phyloP scores from a whole-genome alignment of 2,329 filamentous ascomycete genomes.

The Curvularia hawaiiensis region DNA sequence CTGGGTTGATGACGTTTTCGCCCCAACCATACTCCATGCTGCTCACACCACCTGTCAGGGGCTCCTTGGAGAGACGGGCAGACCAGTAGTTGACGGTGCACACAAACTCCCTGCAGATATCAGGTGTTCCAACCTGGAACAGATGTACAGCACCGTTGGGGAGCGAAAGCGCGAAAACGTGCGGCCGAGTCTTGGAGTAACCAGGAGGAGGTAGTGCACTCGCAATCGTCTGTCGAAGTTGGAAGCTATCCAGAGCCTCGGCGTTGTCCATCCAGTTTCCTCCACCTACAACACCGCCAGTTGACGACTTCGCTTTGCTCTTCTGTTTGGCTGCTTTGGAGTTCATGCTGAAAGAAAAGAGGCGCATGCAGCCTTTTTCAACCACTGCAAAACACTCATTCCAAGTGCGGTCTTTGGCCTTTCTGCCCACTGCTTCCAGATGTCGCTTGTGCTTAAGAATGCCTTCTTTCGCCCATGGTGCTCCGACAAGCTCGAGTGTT shows the following conservation, averaged over 20 bases:
- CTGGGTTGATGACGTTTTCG: conserved; percentile 72
- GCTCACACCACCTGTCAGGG: conserved; percentile 87
- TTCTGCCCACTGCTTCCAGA: conserved; percentile 86
- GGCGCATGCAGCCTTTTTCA: conserved; percentile 89
- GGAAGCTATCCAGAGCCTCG: conserved; percentile 84
- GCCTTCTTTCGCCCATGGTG: conserved; percentile 98
- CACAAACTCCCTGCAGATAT: conserved; percentile 94
- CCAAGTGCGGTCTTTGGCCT: conserved; percentile 94
- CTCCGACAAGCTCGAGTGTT: conserved; percentile 84
- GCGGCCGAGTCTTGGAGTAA: conserved; percentile 85
- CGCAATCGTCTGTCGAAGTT: conserved; percentile 88
- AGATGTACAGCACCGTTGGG: conserved; percentile 93
- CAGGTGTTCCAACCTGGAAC: conserved; percentile 96
- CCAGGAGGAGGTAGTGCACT: conserved; percentile 88
- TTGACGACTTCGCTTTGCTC: conserved; percentile 59
- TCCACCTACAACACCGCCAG: conserved; percentile 79
- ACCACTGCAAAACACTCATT: conserved; percentile 94
- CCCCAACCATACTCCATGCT: conserved; percentile 99
- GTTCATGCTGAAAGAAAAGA: conserved; percentile 89
- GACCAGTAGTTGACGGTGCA: conserved; percentile 98
- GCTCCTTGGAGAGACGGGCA: conserved; percentile 90
- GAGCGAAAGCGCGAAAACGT: conserved; percentile 93
- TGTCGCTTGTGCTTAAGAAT: conserved; percentile 97
- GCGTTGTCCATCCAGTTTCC: conserved; percentile 99
- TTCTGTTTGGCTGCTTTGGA: conserved; percentile 75